A percentile compares a stretch with the other conserved stretches of the same genome.
Evolutionary conservation across 768 basidiomycete genomes (phyloP).

Genomic region (Tephrocybe sp.): DNA sequence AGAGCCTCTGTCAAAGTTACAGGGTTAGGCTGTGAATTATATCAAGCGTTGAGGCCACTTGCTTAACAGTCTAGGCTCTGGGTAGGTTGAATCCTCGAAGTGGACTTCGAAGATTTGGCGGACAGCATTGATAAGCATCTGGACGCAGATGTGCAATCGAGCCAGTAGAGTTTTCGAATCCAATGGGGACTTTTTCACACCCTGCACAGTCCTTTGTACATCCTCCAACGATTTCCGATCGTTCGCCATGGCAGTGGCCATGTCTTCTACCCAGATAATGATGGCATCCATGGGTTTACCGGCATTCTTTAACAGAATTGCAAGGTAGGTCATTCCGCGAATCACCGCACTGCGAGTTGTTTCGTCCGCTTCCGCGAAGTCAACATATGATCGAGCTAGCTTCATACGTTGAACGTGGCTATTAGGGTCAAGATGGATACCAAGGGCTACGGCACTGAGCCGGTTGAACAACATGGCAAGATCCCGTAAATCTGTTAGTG

Average conservation of each 20-base stretch:
- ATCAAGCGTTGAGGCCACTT: constrained; percentile 1
- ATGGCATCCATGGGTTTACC: constrained; percentile 48
- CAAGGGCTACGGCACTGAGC: constrained; percentile 68
- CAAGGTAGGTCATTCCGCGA: constrained; percentile 70
- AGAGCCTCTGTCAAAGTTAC: constrained; percentile 49
- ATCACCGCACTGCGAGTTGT: constrained; percentile 69
- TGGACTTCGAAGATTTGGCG: constrained; percentile 10
- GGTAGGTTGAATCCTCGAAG: constrained; percentile 40
- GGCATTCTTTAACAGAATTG: constrained; percentile 57
- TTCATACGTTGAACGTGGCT: constrained; percentile 52
- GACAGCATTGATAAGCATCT: constrained; percentile 23
- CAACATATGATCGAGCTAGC: constrained; percentile 65
- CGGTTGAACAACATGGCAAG: constrained; percentile 83
- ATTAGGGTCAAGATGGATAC: constrained; percentile 58
- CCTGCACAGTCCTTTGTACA: neutral
- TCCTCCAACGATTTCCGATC: constrained; percentile 43
- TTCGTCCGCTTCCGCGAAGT: constrained; percentile 62
- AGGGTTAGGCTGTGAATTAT: neutral
- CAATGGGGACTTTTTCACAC: neutral
- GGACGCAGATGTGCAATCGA: constrained; percentile 9
- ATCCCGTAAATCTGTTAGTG: constrained; percentile 49
- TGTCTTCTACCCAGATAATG: constrained; percentile 62
- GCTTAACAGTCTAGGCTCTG: constrained; percentile 51
- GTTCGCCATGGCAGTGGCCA: constrained; percentile 48
- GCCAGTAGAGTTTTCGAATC: neutral